Conservation (phyloP, 179 eudicot genomes). For the Vitellaria paradoxa region DNA sequence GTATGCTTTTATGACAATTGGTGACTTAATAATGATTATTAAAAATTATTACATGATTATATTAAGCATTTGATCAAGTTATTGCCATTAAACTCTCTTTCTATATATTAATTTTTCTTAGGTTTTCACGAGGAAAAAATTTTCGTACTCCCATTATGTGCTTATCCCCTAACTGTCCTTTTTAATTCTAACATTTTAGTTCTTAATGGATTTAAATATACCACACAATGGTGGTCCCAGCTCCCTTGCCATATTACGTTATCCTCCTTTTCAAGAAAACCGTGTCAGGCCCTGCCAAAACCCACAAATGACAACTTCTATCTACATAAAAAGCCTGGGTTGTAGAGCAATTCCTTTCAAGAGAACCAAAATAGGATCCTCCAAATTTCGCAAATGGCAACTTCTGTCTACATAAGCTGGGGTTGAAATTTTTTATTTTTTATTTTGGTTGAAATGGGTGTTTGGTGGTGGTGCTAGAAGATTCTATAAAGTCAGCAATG, state of each 20-base stretch:
- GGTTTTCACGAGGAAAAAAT: too few relatives aligned
- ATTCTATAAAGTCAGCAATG: too few relatives aligned
- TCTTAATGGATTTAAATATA: background rate
- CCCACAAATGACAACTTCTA: background rate
- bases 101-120: background rate
- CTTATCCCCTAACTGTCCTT: too few relatives aligned
- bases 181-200: background rate
- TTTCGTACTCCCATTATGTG: background rate
- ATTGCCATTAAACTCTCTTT: background rate
- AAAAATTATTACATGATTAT: background rate
- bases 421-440: background rate
- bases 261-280: background rate
- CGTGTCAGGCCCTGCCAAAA: background rate
- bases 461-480: background rate
- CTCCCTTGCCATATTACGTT: background rate
- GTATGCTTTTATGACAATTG: too few relatives aligned
- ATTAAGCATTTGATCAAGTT: background rate
- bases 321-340: background rate
- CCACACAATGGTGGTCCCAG: background rate
- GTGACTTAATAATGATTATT: too few relatives aligned
- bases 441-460: background rate
- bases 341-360: background rate
- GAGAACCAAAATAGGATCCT: background rate
- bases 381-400: background rate
- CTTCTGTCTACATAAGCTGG: background rate